These are phyloP conservation scores for Cutaneotrichosporon cutaneum DNA, from an alignment of 1,284 basidiomycete genomes.

Conservation along the genomic window DNA sequence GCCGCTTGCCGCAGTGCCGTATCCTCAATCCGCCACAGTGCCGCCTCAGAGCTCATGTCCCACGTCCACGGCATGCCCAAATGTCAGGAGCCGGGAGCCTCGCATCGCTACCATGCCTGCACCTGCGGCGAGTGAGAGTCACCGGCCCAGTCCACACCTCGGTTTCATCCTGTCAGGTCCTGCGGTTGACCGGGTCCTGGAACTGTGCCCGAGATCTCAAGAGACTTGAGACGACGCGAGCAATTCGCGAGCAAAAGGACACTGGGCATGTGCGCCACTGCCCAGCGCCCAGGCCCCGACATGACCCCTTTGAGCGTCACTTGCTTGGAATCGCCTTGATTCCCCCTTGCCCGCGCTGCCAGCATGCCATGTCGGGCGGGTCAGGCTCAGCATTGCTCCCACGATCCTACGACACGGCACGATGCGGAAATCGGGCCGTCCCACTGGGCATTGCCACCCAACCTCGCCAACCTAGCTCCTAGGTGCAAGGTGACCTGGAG, in stretches of 20 bases:
- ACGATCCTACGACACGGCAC: neutral
- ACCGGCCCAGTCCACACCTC: neutral
- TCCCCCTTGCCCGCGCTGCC: neutral
- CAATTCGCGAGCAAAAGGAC: neutral
- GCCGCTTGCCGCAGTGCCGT: neutral
- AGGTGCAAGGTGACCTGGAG: neutral
- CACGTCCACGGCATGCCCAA: neutral
- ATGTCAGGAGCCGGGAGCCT: neutral
- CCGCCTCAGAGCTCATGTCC: neutral
- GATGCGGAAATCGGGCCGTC: too few relatives aligned
- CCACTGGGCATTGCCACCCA: neutral
- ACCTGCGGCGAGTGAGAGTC: neutral
- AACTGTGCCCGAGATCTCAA: neutral
- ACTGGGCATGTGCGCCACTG: neutral
- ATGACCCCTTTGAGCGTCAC: neutral
- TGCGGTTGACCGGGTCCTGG: neutral
- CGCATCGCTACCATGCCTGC: neutral
- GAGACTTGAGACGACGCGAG: neutral
- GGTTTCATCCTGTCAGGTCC: slow-evolving; percentile 1
- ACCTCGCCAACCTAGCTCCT: too few relatives aligned
- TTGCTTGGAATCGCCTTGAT: neutral
- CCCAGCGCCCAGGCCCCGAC: neutral
- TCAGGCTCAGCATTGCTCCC: too few relatives aligned
- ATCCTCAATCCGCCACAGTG: too few relatives aligned
- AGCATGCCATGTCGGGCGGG: too few relatives aligned